phyloP scores from a whole-genome alignment of 106 monocot species.

The Acorus gramineus region DNA sequence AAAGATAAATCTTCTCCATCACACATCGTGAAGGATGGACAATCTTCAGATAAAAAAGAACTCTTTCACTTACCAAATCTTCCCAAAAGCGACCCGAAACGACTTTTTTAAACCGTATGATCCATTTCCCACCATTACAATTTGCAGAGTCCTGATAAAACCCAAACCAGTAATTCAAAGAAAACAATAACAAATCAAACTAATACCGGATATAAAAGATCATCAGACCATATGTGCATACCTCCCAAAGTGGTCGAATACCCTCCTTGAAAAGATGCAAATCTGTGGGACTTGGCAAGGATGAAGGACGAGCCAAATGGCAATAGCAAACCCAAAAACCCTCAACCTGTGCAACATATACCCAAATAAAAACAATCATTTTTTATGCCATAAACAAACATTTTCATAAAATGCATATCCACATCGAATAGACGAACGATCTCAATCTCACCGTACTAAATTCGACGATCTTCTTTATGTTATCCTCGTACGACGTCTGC shows the following conservation, averaged over 20 bases:
- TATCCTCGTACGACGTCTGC: conserved; percentile 89
- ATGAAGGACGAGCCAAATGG: conserved; percentile 70
- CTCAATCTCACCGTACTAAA: conserved; percentile 71
- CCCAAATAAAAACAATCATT: background rate
- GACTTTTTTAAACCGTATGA: conserved; percentile 81
- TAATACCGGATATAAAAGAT: background rate
- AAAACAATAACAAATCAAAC: background rate
- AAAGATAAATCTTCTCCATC: background rate
- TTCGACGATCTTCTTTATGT: conserved; percentile 87
- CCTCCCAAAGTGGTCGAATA: conserved; percentile 95
- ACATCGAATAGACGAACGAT: no score
- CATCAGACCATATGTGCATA: conserved; percentile 8
- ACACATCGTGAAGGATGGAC: background rate
- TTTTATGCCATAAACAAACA: background rate
- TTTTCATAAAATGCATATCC: no score
- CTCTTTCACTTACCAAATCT: conserved; percentile 55
- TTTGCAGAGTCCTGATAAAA: conserved; percentile 54
- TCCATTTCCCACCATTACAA: conserved; percentile 87
- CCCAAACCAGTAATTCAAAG: background rate
- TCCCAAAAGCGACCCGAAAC: conserved; percentile 98
- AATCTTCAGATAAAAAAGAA: no score
- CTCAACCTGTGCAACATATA: conserved; percentile 52
- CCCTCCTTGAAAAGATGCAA: conserved; percentile 96
- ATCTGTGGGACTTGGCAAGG: conserved; percentile 79
- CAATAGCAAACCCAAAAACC: conserved; percentile 96